These are phyloP conservation scores for Pleurotus sapidus DNA, from an alignment of 768 basidiomycete species.

Conservation along the genomic window DNA sequence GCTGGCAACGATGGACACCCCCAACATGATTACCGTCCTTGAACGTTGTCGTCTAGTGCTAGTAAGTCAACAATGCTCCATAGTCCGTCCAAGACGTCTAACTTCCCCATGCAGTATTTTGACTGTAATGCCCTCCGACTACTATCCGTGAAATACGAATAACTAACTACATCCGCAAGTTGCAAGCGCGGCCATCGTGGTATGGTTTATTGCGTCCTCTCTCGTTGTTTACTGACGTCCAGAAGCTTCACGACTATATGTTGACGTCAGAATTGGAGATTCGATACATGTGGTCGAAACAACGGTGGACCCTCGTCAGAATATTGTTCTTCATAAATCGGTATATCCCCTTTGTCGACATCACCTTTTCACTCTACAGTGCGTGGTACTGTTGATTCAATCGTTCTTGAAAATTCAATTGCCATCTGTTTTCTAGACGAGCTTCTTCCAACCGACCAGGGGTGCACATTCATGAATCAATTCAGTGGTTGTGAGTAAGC, in stretches of 20 bases:
- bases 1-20: too few species aligned
- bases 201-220: too few species aligned
- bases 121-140: too few species aligned
- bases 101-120: too few species aligned
- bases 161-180: too few species aligned
- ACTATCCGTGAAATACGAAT: too few species aligned
- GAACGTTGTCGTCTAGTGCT: too few species aligned
- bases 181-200: too few species aligned
- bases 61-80: too few species aligned
- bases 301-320: background rate
- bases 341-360: background rate
- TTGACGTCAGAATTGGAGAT: background rate
- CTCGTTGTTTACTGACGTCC: too few species aligned
- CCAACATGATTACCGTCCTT: too few species aligned
- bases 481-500: slow-evolving; percentile 1
- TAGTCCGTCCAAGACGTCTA: too few species aligned
- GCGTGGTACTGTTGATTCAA: background rate
- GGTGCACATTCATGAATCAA: background rate
- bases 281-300: background rate
- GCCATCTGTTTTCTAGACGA: background rate
- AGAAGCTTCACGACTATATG: background rate
- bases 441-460: background rate
- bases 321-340: background rate
- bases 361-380: slow-evolving; percentile 1
- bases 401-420: background rate